Percentiles rank a stretch among this genome's conserved stretches.
Evolutionary conservation across 139 green algal genomes (phyloP).

Genomic region (Auxenochlorella protothecoides): DNA sequence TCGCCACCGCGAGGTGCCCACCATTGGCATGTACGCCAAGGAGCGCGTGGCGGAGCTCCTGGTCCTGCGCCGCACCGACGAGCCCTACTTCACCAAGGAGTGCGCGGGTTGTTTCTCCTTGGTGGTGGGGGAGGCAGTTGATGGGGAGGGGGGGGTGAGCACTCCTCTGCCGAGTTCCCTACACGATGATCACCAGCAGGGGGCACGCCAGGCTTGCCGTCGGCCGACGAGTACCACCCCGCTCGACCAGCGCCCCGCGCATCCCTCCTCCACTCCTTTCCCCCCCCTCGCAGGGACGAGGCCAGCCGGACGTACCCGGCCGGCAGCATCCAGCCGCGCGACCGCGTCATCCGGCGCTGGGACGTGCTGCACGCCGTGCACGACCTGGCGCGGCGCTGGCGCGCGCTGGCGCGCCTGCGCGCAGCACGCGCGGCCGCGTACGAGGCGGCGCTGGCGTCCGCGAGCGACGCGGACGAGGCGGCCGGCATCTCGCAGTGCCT

Average conservation of each 20-base stretch:
- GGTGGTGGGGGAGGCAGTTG: not conserved
- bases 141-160: not conserved
- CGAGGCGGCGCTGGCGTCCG: conserved; percentile 12
- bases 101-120: too few relatives aligned
- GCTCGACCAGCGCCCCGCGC: too few relatives aligned
- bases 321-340: conserved; percentile 28
- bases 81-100: conserved; percentile 16
- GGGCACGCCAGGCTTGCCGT: too few relatives aligned
- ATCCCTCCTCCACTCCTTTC: not conserved
- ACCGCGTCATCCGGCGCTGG: conserved; percentile 54
- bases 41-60: conserved; percentile 69
- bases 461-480: conserved; percentile 3
- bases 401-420: conserved; percentile 21
- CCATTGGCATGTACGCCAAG: conserved; percentile 67
- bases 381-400: conserved; percentile 20
- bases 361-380: conserved; percentile 56
- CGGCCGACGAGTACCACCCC: too few relatives aligned
- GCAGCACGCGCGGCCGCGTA: conserved; percentile 18
- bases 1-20: conserved; percentile 46
- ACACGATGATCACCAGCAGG: too few relatives aligned
- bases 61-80: conserved; percentile 34
- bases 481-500: conserved; percentile 16
- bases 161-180: too few relatives aligned
- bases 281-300: not conserved
- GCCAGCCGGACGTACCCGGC: conserved; percentile 3